These are phyloP conservation scores for Neurospora sp. DNA, from an alignment of 495 filamentous ascomycete genomes.

Conservation along the genomic window DNA sequence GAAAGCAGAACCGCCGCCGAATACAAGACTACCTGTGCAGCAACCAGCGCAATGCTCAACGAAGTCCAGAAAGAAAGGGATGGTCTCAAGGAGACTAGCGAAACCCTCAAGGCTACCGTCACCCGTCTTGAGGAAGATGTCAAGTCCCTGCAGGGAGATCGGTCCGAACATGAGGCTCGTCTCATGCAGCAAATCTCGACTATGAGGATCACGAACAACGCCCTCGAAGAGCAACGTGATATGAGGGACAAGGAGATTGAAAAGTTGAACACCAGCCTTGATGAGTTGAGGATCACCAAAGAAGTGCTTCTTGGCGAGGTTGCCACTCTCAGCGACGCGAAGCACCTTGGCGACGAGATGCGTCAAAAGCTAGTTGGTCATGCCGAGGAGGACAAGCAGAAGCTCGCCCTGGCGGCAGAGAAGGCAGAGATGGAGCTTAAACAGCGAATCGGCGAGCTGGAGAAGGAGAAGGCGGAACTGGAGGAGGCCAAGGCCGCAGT, in stretches of 20 bases:
- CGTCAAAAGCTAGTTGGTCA: slow-evolving; percentile 9
- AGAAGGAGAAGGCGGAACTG: slow-evolving; percentile 27
- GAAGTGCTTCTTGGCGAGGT: slow-evolving; percentile 5
- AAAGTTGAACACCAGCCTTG: slow-evolving; percentile 18
- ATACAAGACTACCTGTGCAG: slow-evolving; percentile 25
- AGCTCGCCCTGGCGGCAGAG: slow-evolving; percentile 9
- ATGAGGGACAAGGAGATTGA: slow-evolving; percentile 28
- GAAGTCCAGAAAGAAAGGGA: slow-evolving; percentile 34
- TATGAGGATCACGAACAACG: slow-evolving; percentile 22
- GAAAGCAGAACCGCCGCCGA: slow-evolving; percentile 30
- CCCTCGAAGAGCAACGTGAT: slow-evolving; percentile 28
- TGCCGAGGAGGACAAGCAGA: slow-evolving; percentile 12
- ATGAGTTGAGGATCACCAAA: slow-evolving; percentile 13
- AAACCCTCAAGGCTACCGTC: slow-evolving; percentile 22
- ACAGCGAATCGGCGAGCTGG: slow-evolving; percentile 22
- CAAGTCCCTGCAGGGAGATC: slow-evolving; percentile 21
- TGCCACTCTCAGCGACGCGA: slow-evolving; percentile 9
- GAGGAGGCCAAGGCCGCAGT: slow-evolving; percentile 20
- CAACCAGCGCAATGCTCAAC: slow-evolving; percentile 25
- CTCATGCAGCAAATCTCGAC: slow-evolving; percentile 26
- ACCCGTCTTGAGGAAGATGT: slow-evolving; percentile 24
- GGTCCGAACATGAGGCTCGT: slow-evolving; percentile 27
- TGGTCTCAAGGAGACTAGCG: slow-evolving; percentile 20
- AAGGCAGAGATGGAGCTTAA: slow-evolving; percentile 18
- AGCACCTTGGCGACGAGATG: slow-evolving; percentile 14